Evolutionary conservation across 352 stramenopile species (phyloP), one percentile per base, ranked within the genome.

Genomic region (Pythium apleroticum): DNA sequence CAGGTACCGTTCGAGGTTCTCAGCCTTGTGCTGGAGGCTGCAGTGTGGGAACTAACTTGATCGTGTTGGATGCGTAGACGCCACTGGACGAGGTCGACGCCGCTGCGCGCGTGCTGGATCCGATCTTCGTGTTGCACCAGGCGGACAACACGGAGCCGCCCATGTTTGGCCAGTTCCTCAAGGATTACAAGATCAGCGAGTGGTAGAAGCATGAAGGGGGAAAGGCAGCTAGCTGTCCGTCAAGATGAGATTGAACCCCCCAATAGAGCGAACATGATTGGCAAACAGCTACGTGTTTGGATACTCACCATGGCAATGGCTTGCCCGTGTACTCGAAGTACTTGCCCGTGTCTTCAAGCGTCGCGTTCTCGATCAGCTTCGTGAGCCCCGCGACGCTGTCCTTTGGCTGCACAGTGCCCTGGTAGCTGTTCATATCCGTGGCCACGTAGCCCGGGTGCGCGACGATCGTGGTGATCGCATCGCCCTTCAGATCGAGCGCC

Each of bases 11-110:
- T 24, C 20, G 30, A 9, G 4, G 30, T 9, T 9, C 4, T 33
- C 30, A 33, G 9, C 30, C 30, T 33, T 33, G 30, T 33, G 30
- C 4, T 33, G 30, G 9, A 33, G 30, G 30, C 30, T 33, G 30
- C 30, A 9, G 30, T 33, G 9, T 33, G 30, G 30, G 9, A 4
- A 33, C 30, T 33, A 9, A 33, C 30, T 33, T 9, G 9, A 33
- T 33, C 9, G 4, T 9, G 9, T 9, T 33, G 30, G 35, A 14
- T 60, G 3, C 31, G 10, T 41, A 98, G 82, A 99, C 94, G 1
- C 93, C 96, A 3, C 93, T 98, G 61, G 96, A 98, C 73, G 96
- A 98, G 73, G 77, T 98, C 37, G 96, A 98, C 72, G 96, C 94
- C 2, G 96, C 96, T 0, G 89, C 92, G 35, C 85, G 95, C 52